Evolutionary conservation across 495 filamentous ascomycete genomes (phyloP), one percentile per base, ranked within the genome.

Genomic region (Clavariopsis aquatica): DNA sequence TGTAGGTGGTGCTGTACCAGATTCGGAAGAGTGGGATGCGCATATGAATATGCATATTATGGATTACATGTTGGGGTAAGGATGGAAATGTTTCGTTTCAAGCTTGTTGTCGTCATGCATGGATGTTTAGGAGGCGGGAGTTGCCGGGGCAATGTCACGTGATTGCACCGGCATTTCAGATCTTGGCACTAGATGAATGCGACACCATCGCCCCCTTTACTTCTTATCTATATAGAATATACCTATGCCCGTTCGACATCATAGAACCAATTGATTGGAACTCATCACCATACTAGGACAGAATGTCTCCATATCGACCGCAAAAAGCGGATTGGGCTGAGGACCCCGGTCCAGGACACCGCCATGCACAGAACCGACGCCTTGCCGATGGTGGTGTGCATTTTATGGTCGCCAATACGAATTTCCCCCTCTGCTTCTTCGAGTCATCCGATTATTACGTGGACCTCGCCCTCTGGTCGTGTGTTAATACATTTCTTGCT

Each of bases 1-100:
- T 86, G 77, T 94, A 98, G 66, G 86, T 82, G 53, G 86, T 88
- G 64, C 81, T 86, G 80, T 97, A 96, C 71, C 92, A 84, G 73
- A 96, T 85, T 70, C 86, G 87, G 74, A 89, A 89, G 71, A 90
- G 75, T 57, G 79, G 83, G 51, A 81, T 77, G 73, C 76, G 79
- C 77, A 85, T 80, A 23, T 43, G 38, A 28, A 45, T 57, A 62
- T 20, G 60, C 63, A 67, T 70, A 57, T 57, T 68, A 52, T 60
- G 41, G 15, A 55, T 61, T 59, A 65, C 62, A 65, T 65, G 62
- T 28, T 22, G 28, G 34, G 34, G 34, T 38, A 24, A 34, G 47
- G 29, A 54, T 54, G 51, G 7, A 17, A n/a, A 7, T 43, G 38
- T 43, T 6, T 43, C 15, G 38, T 43, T 43, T 6, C 5, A 7